phyloP scores from a whole-genome alignment of 2,329 filamentous ascomycete genomes.

The Colletotrichum coccodes region DNA sequence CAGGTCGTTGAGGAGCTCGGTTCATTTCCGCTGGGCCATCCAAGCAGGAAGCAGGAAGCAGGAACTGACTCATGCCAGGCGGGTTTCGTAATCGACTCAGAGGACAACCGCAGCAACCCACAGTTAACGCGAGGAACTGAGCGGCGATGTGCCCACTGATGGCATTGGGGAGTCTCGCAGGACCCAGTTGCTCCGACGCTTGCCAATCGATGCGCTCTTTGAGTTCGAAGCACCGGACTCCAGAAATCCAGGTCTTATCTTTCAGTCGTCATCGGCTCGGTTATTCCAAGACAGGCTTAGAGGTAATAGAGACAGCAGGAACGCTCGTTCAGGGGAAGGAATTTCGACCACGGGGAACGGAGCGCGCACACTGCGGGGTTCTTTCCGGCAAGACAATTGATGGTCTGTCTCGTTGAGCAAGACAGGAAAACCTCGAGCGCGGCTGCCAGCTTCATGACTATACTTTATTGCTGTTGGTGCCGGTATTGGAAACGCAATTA shows the following conservation, averaged over 20 bases:
- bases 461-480: slow-evolving; percentile 11
- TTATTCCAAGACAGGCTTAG: not conserved
- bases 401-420: slow-evolving; percentile 10
- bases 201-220: not conserved
- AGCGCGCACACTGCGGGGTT: slow-evolving; percentile 11
- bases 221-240: slow-evolving; percentile 8
- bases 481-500: slow-evolving; percentile 9
- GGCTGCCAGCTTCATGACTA: not conserved
- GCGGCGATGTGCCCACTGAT: slow-evolving; percentile 10
- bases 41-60: not conserved
- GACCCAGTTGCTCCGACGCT: not conserved
- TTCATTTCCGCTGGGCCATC: slow-evolving; percentile 32
- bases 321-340: slow-evolving; percentile 1
- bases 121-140: slow-evolving; percentile 18
- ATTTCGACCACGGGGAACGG: not conserved
- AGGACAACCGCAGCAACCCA: not conserved
- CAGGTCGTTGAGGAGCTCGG: slow-evolving; percentile 24
- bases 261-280: not conserved
- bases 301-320: not conserved
- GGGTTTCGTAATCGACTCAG: slow-evolving; percentile 14
- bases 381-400: slow-evolving; percentile 17
- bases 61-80: slow-evolving; percentile 18
- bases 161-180: slow-evolving; percentile 10
- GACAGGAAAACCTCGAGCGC: not conserved
- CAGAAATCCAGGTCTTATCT: not conserved